These are phyloP conservation scores for Gaultheria prostrata DNA, from an alignment of 148 eudicot genomes.

Conservation along the genomic window DNA sequence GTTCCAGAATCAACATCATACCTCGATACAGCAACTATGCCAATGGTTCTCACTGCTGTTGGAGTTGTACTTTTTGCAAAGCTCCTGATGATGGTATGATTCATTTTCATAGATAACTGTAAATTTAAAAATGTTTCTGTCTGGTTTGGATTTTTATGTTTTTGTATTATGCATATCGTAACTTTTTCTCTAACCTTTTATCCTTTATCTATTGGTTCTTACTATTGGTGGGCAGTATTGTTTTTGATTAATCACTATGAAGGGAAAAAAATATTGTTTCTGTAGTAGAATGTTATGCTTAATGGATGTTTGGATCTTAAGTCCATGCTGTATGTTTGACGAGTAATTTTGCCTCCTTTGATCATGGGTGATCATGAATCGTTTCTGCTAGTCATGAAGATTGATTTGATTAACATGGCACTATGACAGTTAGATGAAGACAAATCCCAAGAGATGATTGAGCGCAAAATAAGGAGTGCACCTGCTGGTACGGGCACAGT, in stretches of 20 bases:
- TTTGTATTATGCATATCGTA: not conserved
- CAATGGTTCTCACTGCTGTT: constrained; percentile 70
- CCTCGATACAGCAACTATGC: constrained; percentile 78
- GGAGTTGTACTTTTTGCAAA: constrained; percentile 84
- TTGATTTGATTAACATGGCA: constrained; percentile 14
- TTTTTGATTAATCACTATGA: not conserved
- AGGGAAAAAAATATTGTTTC: not conserved
- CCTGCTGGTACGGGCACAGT: constrained; percentile 88
- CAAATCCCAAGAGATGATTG: constrained; percentile 76
- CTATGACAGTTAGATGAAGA: constrained; percentile 72
- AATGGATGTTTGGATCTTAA: not conserved
- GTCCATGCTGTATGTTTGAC: not conserved
- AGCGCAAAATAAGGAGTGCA: constrained; percentile 69
- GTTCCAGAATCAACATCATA: constrained; percentile 64
- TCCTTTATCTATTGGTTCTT: not conserved
- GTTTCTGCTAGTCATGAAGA: not conserved
- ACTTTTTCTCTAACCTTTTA: not conserved
- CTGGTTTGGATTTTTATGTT: not conserved
- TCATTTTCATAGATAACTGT: not conserved
- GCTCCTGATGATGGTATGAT: constrained; percentile 79
- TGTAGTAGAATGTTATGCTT: not conserved
- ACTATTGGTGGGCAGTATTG: not conserved
- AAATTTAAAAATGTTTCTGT: not conserved
- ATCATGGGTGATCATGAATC: not conserved
- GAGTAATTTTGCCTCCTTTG: not conserved